These are phyloP conservation scores for Monilinia fructicola DNA, from an alignment of 2,329 filamentous ascomycete species.

Conservation along the genomic window DNA sequence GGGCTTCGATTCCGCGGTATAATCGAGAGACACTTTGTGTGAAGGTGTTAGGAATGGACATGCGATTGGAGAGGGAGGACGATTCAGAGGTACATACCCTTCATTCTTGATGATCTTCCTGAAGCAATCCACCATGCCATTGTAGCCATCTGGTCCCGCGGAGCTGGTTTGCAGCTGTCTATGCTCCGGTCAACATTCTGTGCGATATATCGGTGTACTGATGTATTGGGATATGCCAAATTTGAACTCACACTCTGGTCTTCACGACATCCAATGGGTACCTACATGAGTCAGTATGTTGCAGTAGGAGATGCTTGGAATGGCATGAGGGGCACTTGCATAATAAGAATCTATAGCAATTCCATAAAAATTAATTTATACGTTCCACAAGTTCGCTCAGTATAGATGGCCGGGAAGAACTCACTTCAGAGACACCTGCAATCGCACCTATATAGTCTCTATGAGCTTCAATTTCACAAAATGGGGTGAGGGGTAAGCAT, in stretches of 20 bases:
- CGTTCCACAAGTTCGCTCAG: background rate
- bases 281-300: constrained; percentile 53
- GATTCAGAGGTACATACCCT: constrained; percentile 61
- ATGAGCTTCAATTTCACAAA: constrained; percentile 38
- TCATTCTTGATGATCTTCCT: constrained; percentile 94
- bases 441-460: constrained; percentile 65
- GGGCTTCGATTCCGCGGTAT: constrained; percentile 92
- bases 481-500: constrained; percentile 38
- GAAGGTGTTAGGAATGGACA: background rate
- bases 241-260: constrained; percentile 77
- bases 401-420: constrained; percentile 39
- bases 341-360: constrained; percentile 72
- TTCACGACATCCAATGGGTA: constrained; percentile 99
- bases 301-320: constrained; percentile 14
- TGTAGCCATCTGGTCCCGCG: constrained; percentile 83
- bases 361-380: constrained; percentile 33
- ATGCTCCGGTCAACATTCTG: constrained; percentile 29
- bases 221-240: background rate
- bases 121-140: constrained; percentile 97
- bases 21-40: constrained; percentile 53
- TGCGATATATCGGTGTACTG: background rate
- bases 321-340: constrained; percentile 55
- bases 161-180: constrained; percentile 86
- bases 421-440: constrained; percentile 94
- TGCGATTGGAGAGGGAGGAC: background rate